Conservation (phyloP, 163 green algal species). For the Prototheca stagnorum region DNA sequence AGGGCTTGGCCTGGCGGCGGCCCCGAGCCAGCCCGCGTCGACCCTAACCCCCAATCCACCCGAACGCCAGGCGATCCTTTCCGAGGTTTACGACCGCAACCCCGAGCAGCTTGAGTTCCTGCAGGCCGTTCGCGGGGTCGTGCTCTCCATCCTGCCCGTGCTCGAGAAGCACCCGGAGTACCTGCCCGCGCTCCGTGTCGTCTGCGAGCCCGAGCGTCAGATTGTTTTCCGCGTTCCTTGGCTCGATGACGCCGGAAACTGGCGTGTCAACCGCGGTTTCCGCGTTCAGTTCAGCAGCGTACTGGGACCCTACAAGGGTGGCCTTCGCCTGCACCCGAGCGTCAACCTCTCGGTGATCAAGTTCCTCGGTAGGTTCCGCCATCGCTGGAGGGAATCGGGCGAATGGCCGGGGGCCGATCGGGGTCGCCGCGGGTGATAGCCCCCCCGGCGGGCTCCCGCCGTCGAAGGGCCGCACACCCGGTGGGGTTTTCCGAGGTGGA, state of each 20-base stretch:
- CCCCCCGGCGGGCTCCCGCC: no score
- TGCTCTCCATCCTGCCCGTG: constrained; percentile 34
- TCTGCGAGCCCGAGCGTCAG: constrained; percentile 56
- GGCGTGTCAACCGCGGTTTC: constrained; percentile 54
- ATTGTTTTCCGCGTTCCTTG: constrained; percentile 43
- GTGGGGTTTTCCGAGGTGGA: no score
- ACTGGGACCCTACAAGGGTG: constrained; percentile 69
- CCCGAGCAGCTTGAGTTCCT: constrained; percentile 52
- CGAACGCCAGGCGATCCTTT: constrained; percentile 14
- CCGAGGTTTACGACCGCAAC: constrained; percentile 26
- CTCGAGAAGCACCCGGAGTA: constrained; percentile 42
- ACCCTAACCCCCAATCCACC: no score
- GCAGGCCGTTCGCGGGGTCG: constrained; percentile 41
- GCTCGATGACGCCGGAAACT: constrained; percentile 29
- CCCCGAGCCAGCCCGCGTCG: no score
- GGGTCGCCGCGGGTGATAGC: no score
- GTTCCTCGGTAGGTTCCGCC: constrained; percentile 35
- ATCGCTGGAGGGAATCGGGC: neutral
- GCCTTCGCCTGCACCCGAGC: constrained; percentile 60
- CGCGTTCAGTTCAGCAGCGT: constrained; percentile 58
- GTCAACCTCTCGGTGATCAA: constrained; percentile 70
- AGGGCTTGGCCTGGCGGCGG: no score
- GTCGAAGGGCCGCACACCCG: no score
- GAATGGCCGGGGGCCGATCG: no score
- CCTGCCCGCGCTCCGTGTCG: constrained; percentile 24